Conservation (phyloP, 768 basidiomycete genomes). For the Candolleomyces aberdarensis region DNA sequence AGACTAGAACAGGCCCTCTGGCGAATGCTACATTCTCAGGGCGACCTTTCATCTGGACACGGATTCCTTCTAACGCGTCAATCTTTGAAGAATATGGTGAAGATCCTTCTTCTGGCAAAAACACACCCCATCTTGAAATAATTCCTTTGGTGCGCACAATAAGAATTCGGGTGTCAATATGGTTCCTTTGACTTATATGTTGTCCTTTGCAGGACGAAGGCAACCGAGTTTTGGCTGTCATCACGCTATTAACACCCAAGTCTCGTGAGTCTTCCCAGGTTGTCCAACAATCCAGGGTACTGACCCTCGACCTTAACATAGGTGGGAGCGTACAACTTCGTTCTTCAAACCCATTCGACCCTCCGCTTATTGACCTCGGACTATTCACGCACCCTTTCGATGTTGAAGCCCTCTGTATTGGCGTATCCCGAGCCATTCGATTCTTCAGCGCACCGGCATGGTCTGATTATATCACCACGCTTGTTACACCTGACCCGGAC, state of each 20-base stretch:
- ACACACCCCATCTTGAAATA: slow-evolving; percentile 9
- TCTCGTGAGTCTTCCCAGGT: neutral
- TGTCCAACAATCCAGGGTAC: too few species aligned
- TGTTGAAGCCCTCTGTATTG: neutral
- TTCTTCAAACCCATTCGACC: slow-evolving; percentile 12
- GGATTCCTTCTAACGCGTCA: slow-evolving; percentile 6
- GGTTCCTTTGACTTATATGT: too few species aligned
- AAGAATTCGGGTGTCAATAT: neutral
- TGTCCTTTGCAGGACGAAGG: neutral
- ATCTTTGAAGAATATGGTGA: slow-evolving; percentile 1
- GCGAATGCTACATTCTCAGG: neutral
- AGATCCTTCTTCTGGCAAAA: slow-evolving; percentile 9
- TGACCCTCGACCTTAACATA: too few species aligned
- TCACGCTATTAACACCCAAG: neutral
- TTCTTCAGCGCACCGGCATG: slow-evolving; percentile 13
- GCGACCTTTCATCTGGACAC: neutral
- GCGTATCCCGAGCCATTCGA: neutral
- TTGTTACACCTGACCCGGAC: slow-evolving; percentile 8
- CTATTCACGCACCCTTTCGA: slow-evolving; percentile 11
- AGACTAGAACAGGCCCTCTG: slow-evolving; percentile 12
- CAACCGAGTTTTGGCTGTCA: neutral
- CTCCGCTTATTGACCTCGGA: slow-evolving; percentile 8
- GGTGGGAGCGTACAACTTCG: slow-evolving; percentile 9
- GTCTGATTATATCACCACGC: slow-evolving; percentile 7
- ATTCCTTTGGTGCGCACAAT: slow-evolving; percentile 1